Evolutionary conservation across 2,329 filamentous ascomycete species (phyloP).

Genomic region (Elsinoe ampelina): DNA sequence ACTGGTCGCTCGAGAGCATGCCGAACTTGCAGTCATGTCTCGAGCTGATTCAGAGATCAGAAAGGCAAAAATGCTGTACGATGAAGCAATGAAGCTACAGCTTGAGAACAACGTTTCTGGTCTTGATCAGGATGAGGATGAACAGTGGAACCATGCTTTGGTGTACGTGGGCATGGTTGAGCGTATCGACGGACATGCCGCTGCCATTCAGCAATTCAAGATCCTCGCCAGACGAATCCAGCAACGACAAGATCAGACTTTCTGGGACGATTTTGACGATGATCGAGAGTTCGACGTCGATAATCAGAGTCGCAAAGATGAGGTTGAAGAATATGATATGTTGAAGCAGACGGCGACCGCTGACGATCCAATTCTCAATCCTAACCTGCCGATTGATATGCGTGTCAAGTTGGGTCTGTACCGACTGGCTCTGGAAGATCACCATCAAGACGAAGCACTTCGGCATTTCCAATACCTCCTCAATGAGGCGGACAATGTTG

Average conservation of each 20-base stretch:
- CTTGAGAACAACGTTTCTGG: conserved; percentile 22
- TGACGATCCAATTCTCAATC: conserved; percentile 51
- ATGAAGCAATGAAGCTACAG: conserved; percentile 44
- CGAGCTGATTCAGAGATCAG: conserved; percentile 21
- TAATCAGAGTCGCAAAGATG: conserved; percentile 55
- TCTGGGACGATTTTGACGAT: conserved; percentile 60
- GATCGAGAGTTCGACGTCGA: conserved; percentile 83
- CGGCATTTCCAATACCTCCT: conserved; percentile 49
- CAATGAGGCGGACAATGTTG: conserved; percentile 53
- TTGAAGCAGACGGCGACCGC: conserved; percentile 27
- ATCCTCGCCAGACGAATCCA: conserved; percentile 71
- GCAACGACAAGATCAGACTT: conserved; percentile 60
- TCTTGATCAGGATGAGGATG: conserved; percentile 30
- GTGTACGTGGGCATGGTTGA: conserved; percentile 76
- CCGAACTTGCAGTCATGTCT: conserved; percentile 39
- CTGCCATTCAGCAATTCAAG: conserved; percentile 63
- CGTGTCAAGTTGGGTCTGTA: conserved; percentile 76
- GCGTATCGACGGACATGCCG: conserved; percentile 50
- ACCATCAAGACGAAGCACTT: conserved; percentile 54
- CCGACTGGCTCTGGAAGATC: conserved; percentile 56
- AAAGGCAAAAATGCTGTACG: conserved; percentile 33
- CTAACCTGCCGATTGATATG: conserved; percentile 68
- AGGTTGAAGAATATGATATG: conserved; percentile 52
- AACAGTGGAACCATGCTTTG: conserved; percentile 72
- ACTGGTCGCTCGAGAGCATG: conserved; percentile 46